phyloP scores from a whole-genome alignment of 2,329 filamentous ascomycete genomes.

The Calonectria pseudoreteaudii region DNA sequence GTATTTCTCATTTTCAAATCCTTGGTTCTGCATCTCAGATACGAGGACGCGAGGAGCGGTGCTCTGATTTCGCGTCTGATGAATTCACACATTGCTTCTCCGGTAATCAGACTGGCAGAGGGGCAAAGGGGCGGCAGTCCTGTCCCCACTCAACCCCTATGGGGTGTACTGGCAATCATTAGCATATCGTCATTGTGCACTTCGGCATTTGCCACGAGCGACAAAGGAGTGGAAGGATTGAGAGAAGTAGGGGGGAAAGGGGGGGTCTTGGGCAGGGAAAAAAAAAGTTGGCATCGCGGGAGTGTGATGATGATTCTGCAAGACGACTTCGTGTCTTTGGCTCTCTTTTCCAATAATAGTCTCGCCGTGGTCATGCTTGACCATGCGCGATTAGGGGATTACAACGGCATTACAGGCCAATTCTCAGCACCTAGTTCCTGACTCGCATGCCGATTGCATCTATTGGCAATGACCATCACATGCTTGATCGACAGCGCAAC shows the following conservation, averaged over 20 bases:
- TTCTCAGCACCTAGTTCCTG: constrained; percentile 5
- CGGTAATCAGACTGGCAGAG: constrained; percentile 14
- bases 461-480: constrained; percentile 21
- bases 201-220: constrained; percentile 4
- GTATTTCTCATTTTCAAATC: background rate
- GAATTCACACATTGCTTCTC: background rate
- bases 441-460: constrained; percentile 12
- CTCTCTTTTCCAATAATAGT: background rate
- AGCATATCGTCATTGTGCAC: constrained; percentile 10
- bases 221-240: background rate
- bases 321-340: constrained; percentile 15
- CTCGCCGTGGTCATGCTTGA: constrained; percentile 11
- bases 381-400: constrained; percentile 26
- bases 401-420: constrained; percentile 21
- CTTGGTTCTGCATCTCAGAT: constrained; percentile 4
- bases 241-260: background rate
- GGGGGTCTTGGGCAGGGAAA: background rate
- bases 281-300: constrained; percentile 5
- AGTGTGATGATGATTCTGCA: constrained; percentile 10
- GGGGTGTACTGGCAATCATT: background rate
- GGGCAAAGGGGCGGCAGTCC: constrained; percentile 17
- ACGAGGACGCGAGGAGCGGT: background rate
- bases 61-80: background rate
- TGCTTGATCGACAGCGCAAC: constrained; percentile 22
- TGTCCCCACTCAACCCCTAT: background rate